Conservation (phyloP, 2,329 filamentous ascomycete genomes). For the Rasamsonia emersonii region DNA sequence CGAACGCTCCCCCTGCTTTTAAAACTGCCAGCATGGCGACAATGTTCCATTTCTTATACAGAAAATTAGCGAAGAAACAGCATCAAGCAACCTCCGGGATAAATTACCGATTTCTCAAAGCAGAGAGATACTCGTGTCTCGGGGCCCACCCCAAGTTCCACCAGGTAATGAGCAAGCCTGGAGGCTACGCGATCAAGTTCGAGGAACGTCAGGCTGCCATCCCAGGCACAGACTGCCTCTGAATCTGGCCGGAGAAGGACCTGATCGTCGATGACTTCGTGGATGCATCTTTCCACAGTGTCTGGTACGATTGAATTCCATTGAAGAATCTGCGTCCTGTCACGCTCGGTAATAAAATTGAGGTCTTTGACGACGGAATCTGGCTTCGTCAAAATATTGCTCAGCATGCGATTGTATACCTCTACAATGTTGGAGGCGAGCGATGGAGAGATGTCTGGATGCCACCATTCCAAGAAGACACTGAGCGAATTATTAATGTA, state of each 20-base stretch:
- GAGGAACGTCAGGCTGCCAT: conserved; percentile 29
- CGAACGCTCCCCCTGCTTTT: conserved; percentile 27
- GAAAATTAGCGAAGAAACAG: neutral
- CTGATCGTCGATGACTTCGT: conserved; percentile 29
- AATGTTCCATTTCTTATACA: conserved; percentile 31
- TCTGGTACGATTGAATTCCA: conserved; percentile 42
- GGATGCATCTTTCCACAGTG: conserved; percentile 30
- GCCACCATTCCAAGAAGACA: conserved; percentile 32
- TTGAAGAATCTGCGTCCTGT: conserved; percentile 46
- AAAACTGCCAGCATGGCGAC: conserved; percentile 34
- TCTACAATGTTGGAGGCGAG: conserved; percentile 40
- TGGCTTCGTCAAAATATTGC: conserved; percentile 37
- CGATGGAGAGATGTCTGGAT: conserved; percentile 27
- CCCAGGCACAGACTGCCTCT: conserved; percentile 31
- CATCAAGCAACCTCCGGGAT: neutral
- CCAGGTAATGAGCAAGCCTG: conserved; percentile 28
- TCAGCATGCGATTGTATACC: conserved; percentile 47
- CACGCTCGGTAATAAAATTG: conserved; percentile 48
- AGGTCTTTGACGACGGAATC: conserved; percentile 37
- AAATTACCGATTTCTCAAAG: conserved; percentile 35
- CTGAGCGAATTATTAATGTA: conserved; percentile 24
- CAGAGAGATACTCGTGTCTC: conserved; percentile 29
- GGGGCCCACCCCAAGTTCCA: conserved; percentile 31
- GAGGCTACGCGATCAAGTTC: conserved; percentile 31
- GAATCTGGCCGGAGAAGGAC: conserved; percentile 25